A percentile compares a stretch with the other conserved stretches of the same genome.
phyloP scores from a whole-genome alignment of 495 filamentous ascomycete genomes.

The Aspergillus ostianus region DNA sequence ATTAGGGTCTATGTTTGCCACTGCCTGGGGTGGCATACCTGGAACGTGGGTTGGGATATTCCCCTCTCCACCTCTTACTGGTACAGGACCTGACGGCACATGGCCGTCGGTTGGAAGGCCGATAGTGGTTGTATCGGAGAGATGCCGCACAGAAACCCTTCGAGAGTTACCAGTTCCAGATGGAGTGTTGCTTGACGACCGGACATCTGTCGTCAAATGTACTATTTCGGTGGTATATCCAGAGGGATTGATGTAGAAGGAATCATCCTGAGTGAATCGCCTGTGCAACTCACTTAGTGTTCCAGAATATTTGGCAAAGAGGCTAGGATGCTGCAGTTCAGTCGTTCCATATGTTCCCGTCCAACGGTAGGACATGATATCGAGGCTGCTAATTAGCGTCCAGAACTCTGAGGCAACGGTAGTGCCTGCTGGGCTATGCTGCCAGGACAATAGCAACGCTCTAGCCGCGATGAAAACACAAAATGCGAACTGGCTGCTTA shows the following conservation, averaged over 20 bases:
- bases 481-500: conserved; percentile 38
- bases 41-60: no score
- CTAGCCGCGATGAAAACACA: conserved; percentile 40
- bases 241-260: conserved; percentile 2
- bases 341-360: conserved; percentile 6
- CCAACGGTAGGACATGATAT: conserved; percentile 30
- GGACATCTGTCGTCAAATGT: background rate
- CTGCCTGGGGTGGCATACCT: no score
- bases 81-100: no score
- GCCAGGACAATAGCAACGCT: conserved; percentile 32
- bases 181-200: background rate
- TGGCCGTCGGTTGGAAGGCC: no score
- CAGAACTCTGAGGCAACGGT: conserved; percentile 27
- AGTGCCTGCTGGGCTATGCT: conserved; percentile 15
- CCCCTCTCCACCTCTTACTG: no score
- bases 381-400: conserved; percentile 30
- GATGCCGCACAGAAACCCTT: no score
- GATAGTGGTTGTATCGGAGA: no score
- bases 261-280: background rate
- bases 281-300: conserved; percentile 6
- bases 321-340: background rate
- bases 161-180: background rate
- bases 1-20: no score
- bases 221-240: conserved; percentile 6
- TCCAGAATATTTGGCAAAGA: conserved; percentile 7